Conservation (phyloP, 495 filamentous ascomycete species). For the Penicillium fimorum region DNA sequence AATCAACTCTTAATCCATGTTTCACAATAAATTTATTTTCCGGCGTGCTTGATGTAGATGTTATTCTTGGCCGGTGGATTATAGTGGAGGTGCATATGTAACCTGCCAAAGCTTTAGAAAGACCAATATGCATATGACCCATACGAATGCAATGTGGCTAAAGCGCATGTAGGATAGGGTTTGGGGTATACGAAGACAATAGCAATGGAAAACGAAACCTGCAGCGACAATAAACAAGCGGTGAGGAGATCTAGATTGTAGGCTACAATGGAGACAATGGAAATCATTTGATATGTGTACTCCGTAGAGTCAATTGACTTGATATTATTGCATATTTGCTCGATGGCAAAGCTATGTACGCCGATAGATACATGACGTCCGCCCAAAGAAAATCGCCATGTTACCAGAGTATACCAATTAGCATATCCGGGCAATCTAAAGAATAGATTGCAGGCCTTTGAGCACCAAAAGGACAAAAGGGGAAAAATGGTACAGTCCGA, state of each 20-base stretch:
- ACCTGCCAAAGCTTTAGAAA: not conserved
- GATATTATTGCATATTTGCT: conserved; percentile 2
- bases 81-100: not conserved
- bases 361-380: conserved; percentile 6
- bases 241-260: not conserved
- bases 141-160: not conserved
- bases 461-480: not conserved
- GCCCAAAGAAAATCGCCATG: not conserved
- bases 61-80: not conserved
- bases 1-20: not conserved
- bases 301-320: not conserved
- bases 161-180: not conserved
- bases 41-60: not conserved
- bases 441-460: not conserved
- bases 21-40: not conserved
- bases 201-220: not conserved
- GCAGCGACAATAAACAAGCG: not conserved
- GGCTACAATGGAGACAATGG: not conserved
- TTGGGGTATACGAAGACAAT: not conserved
- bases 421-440: not conserved
- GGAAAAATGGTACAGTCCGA: conserved; percentile 20
- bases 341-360: not conserved
- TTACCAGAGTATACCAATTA: not conserved
- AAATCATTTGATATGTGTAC: not conserved
- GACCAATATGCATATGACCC: not conserved